Evolutionary conservation across 805 yeast genomes (phyloP).

Genomic region (Zygosaccharomyces pseudorouxii): DNA sequence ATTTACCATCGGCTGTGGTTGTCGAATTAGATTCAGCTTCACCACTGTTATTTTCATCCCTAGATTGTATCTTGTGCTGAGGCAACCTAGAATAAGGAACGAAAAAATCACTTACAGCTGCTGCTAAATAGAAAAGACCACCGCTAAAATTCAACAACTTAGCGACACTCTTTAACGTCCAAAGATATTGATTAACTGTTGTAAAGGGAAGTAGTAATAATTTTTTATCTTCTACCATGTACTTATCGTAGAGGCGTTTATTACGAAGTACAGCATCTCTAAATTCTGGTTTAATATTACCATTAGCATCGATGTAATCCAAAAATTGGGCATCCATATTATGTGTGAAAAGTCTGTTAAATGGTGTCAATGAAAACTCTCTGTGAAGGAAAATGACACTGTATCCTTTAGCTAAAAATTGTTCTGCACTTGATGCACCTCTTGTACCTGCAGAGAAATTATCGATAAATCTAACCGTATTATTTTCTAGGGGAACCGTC

Average conservation of each 20-base stretch:
- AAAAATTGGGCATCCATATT: slow-evolving; percentile 71
- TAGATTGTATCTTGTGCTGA: slow-evolving; percentile 91
- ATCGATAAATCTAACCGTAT: slow-evolving; percentile 94
- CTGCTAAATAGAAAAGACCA: slow-evolving; percentile 84
- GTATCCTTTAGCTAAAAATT: slow-evolving; percentile 77
- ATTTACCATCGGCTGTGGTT: slow-evolving; percentile 50
- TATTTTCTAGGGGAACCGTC: slow-evolving; percentile 94
- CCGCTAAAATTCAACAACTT: slow-evolving; percentile 52
- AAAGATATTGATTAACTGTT: slow-evolving; percentile 89
- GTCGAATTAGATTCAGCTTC: slow-evolving; percentile 13
- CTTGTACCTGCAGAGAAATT: slow-evolving; percentile 97
- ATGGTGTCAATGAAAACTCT: slow-evolving; percentile 87
- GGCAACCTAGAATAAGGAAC: slow-evolving; percentile 81
- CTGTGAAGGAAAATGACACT: slow-evolving; percentile 91
- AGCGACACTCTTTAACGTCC: slow-evolving; percentile 69
- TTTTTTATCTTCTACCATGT: slow-evolving; percentile 25
- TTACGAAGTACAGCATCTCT: slow-evolving; percentile 56
- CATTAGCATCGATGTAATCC: slow-evolving; percentile 68
- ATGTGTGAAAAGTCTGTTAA: slow-evolving; percentile 84
- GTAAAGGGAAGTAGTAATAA: slow-evolving; percentile 77
- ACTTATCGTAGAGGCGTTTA: slow-evolving; percentile 41
- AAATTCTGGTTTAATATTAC: slow-evolving; percentile 55
- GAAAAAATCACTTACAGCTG: slow-evolving; percentile 96
- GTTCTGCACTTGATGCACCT: slow-evolving; percentile 95
- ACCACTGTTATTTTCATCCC: slow-evolving; percentile 45